A percentile compares a stretch with the other conserved stretches of the same genome.
phyloP scores from a whole-genome alignment of 2,329 filamentous ascomycete species.

The Thyridium curvatum region DNA sequence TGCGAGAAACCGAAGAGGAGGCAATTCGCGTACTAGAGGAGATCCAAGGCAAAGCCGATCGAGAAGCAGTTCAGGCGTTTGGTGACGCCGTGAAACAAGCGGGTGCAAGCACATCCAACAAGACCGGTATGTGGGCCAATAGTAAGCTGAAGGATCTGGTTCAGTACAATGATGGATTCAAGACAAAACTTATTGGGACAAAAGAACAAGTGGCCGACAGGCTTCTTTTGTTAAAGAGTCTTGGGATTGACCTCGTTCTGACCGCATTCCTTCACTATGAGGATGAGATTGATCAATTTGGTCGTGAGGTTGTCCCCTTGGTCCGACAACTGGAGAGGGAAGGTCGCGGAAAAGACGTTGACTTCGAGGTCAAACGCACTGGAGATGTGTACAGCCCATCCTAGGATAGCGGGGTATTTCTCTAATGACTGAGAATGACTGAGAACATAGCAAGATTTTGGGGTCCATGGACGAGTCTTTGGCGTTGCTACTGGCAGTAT shows the following conservation, averaged over 20 bases:
- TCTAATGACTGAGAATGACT: no score
- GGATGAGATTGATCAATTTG: constrained; percentile 43
- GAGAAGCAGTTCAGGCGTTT: constrained; percentile 42
- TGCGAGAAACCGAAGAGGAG: constrained; percentile 42
- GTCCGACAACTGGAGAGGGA: constrained; percentile 39
- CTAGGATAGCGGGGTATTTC: no score
- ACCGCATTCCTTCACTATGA: constrained; percentile 46
- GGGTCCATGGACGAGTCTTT: no score
- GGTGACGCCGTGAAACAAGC: constrained; percentile 41
- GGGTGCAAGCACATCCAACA: constrained; percentile 36
- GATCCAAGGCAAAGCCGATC: constrained; percentile 46
- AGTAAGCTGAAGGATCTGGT: constrained; percentile 45
- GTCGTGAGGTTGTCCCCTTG: constrained; percentile 36
- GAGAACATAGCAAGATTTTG: no score
- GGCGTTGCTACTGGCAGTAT: no score
- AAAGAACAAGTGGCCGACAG: constrained; percentile 44
- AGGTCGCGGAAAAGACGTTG: constrained; percentile 38
- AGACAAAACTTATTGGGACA: constrained; percentile 46
- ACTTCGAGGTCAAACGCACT: constrained; percentile 37
- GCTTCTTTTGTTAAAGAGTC: constrained; percentile 38
- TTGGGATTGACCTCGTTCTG: constrained; percentile 35
- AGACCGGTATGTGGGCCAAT: constrained; percentile 47
- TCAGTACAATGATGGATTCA: constrained; percentile 50
- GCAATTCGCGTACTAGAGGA: constrained; percentile 40
- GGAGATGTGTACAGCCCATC: constrained; percentile 35